These are phyloP conservation scores for Phytophthora boehmeriae DNA, from an alignment of 352 stramenopile species.

Conservation along the genomic window DNA sequence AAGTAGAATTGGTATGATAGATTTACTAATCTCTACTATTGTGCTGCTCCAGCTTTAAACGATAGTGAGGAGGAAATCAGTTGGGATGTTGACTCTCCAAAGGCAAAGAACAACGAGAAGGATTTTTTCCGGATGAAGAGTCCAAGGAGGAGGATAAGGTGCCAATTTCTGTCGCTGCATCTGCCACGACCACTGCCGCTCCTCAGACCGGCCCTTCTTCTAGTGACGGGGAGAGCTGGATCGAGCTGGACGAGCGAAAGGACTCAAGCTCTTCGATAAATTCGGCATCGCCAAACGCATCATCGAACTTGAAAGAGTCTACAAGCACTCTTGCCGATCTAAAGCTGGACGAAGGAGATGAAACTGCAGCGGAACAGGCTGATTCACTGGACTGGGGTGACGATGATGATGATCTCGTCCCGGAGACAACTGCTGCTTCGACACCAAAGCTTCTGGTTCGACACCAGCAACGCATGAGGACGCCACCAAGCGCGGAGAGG, in stretches of 20 bases:
- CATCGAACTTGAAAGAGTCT: slow-evolving; percentile 36
- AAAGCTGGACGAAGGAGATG: slow-evolving; percentile 40
- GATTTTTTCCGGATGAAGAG: slow-evolving; percentile 54
- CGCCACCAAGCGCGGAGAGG: slow-evolving; percentile 49
- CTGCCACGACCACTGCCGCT: slow-evolving; percentile 10
- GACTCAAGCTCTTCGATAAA: slow-evolving; percentile 65
- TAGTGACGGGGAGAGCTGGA: slow-evolving; percentile 71
- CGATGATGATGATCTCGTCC: slow-evolving; percentile 45
- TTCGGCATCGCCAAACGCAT: slow-evolving; percentile 52
- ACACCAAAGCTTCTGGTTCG: slow-evolving; percentile 20
- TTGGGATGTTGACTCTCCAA: slow-evolving; percentile 72
- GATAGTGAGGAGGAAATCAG: slow-evolving; percentile 72
- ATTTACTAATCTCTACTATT: background rate
- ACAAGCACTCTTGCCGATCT: slow-evolving; percentile 31
- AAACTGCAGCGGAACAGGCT: slow-evolving; percentile 32
- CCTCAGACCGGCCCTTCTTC: slow-evolving; percentile 30
- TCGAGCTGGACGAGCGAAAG: slow-evolving; percentile 67
- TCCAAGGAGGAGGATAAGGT: slow-evolving; percentile 42
- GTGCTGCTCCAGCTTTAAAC: slow-evolving; percentile 46
- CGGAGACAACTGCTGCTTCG: slow-evolving; percentile 22
- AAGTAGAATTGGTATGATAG: background rate
- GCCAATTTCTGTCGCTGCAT: slow-evolving; percentile 5
- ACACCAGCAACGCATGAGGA: slow-evolving; percentile 32
- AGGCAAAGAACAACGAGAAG: slow-evolving; percentile 42
- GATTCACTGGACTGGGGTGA: slow-evolving; percentile 73